Percentiles rank a stretch among this genome's conserved stretches.
These are phyloP conservation scores for Penicillium alfredii DNA, from an alignment of 495 filamentous ascomycete species.

Conservation along the genomic window DNA sequence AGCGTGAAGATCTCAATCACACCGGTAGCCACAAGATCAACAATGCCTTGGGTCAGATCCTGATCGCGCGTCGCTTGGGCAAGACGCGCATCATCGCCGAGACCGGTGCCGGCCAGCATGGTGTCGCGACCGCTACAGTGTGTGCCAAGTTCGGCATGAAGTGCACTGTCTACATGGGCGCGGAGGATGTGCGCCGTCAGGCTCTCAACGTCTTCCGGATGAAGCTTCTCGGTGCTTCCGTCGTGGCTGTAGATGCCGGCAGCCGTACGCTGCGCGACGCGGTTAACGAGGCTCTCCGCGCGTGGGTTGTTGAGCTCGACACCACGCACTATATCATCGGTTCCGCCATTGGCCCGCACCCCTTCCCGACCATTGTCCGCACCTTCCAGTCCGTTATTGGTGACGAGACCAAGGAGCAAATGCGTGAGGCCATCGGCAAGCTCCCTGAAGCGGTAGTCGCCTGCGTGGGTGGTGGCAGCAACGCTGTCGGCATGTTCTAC, in stretches of 20 bases:
- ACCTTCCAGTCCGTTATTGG: conserved; percentile 96
- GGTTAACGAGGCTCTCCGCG: conserved; percentile 87
- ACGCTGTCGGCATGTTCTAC: conserved; percentile 93
- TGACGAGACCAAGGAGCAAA: conserved; percentile 85
- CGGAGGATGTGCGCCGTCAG: conserved; percentile 91
- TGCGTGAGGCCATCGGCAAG: conserved; percentile 72
- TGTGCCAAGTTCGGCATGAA: conserved; percentile 96
- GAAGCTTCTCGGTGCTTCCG: conserved; percentile 82
- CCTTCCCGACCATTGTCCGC: conserved; percentile 93
- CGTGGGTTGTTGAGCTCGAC: conserved; percentile 80
- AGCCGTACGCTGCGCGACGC: conserved; percentile 82
- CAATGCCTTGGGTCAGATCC: conserved; percentile 86
- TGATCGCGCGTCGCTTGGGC: conserved; percentile 74
- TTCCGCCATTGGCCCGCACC: conserved; percentile 90
- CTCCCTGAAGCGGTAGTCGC: conserved; percentile 93
- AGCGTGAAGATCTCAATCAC: conserved; percentile 92
- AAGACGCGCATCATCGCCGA: conserved; percentile 96
- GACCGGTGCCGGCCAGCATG: conserved; percentile 96
- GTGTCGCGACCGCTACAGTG: conserved; percentile 91
- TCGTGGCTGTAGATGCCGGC: conserved; percentile 84
- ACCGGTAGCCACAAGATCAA: conserved; percentile 92
- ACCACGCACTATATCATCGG: conserved; percentile 98
- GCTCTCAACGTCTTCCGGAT: conserved; percentile 95
- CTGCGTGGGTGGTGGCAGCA: conserved; percentile 90
- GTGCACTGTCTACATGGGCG: conserved; percentile 95